Base-by-base conservation (phyloP, 257 asterid species). In the Ophiorrhiza pumila region DNA sequence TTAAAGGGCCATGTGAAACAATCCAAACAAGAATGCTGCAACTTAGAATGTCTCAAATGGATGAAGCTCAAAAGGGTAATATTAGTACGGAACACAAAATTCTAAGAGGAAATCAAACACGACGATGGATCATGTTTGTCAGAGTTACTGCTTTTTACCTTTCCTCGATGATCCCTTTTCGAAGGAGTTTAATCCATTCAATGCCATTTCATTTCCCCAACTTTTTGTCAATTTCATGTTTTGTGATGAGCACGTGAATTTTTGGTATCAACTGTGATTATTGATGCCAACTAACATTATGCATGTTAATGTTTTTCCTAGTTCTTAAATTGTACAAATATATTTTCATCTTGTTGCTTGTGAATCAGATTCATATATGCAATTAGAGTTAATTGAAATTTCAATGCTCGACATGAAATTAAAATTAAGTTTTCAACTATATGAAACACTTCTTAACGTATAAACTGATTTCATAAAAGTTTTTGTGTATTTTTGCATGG, bases 31-130 rank as follows among this genome's bases (percentile, higher is more conserved):
- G 72, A 61, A 10, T 69, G n/a, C 65, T 60, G 35, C 43, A 60
- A 49, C 69, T 71, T 49, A 58, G 82, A 66, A 70, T 74, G 74
- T 64, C 70, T 57, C 61, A 68, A 34, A 49, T 52, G 23, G 12
- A 39, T 23, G 76, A 59, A 47, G 41, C 53, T 61, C 41, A 46
- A 72, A 72, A 22, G 53, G 61, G 76, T 43, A 60, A 18, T n/a
- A n/a, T 2, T 35, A 9, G 63, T 55, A 79, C 76, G 59, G 41
- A 50, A 29, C 73, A 53, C 79, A 63, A 63, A 72, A 25, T 53
- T 74, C 68, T 32, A 60, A 15, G 34, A 60, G 14, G n/a, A 68
- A 60, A 73, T 31, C 32, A 49, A 35, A 42, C 69, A 77, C n/a
- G 65, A 77, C n/a, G 65, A 56, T 74, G 41, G 43, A 53, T 62